A percentile compares a stretch with the other conserved stretches of the same genome.
These are phyloP conservation scores for Pleodorina starrii DNA, from an alignment of 139 green algal genomes.

Conservation along the genomic window DNA sequence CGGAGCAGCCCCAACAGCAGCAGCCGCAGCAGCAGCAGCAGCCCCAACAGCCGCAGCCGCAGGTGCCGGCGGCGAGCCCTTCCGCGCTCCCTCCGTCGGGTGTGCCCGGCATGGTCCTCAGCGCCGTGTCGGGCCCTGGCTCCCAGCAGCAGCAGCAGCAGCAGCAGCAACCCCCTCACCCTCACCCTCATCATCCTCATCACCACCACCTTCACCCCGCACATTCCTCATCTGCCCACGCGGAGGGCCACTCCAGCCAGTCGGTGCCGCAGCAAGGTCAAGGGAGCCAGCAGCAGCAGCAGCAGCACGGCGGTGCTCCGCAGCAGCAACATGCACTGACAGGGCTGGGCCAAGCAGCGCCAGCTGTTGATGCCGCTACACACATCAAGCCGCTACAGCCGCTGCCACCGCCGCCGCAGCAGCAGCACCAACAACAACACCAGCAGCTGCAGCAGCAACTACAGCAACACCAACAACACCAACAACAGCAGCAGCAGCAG, in stretches of 20 bases:
- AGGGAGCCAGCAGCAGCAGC: neutral
- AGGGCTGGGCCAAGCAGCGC: neutral
- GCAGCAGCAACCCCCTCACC: too few relatives aligned
- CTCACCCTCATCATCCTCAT: too few relatives aligned
- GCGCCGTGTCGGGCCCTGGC: too few relatives aligned
- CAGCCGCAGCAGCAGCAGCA: neutral
- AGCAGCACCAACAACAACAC: too few relatives aligned
- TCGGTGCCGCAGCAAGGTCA: neutral
- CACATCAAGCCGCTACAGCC: neutral
- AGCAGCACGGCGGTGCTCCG: neutral
- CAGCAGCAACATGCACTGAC: neutral
- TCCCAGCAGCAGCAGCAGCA: too few relatives aligned
- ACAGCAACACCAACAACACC: too few relatives aligned
- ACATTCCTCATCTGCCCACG: neutral
- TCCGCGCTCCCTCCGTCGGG: neutral
- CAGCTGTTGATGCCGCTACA: neutral
- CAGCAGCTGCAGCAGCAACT: slow-evolving; percentile 1
- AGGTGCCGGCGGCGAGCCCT: neutral
- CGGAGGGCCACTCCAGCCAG: neutral
- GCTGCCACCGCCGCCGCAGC: too few relatives aligned
- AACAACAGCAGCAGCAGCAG: too few relatives aligned
- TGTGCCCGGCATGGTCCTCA: too few relatives aligned
- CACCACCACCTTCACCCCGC: too few relatives aligned
- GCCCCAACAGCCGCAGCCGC: neutral
- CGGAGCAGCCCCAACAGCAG: neutral